Percentiles rank a stretch among this genome's conserved stretches.
These are phyloP conservation scores for Escovopsis sp. DNA, from an alignment of 2,329 filamentous ascomycete species.

Conservation along the genomic window DNA sequence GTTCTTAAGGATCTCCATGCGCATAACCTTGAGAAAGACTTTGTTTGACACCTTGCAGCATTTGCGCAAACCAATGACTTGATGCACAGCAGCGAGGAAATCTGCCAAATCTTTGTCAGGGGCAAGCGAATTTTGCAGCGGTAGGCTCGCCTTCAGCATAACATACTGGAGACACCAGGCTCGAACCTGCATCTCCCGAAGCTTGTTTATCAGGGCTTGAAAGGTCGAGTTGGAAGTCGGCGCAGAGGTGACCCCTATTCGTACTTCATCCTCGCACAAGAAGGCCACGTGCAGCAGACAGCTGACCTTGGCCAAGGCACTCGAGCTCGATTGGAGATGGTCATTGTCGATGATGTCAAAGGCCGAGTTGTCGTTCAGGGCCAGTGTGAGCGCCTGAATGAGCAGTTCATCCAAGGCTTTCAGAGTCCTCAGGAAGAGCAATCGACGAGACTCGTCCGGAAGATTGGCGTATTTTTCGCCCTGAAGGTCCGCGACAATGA, in stretches of 20 bases:
- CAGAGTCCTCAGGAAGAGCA: constrained; percentile 59
- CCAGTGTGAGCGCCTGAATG: constrained; percentile 52
- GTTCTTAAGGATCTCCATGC: constrained; percentile 66
- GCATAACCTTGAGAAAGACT: constrained; percentile 78
- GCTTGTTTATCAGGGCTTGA: constrained; percentile 42
- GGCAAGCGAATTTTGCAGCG: constrained; percentile 43
- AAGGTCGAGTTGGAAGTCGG: constrained; percentile 43
- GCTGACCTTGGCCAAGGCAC: constrained; percentile 54
- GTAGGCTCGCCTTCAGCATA: constrained; percentile 62
- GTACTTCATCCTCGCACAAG: constrained; percentile 73
- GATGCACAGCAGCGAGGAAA: constrained; percentile 68
- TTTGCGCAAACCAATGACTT: constrained; percentile 67
- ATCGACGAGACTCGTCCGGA: constrained; percentile 48
- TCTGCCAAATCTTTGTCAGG: constrained; percentile 62
- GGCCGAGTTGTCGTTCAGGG: constrained; percentile 49
- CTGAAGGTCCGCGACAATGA: constrained; percentile 51
- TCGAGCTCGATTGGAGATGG: constrained; percentile 59
- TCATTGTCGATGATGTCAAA: constrained; percentile 76
- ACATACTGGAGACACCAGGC: constrained; percentile 81
- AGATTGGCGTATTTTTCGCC: constrained; percentile 48
- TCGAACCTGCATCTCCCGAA: constrained; percentile 77
- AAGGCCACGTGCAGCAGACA: constrained; percentile 67
- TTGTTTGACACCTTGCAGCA: constrained; percentile 78
- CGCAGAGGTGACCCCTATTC: constrained; percentile 54
- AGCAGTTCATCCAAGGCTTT: constrained; percentile 68